These are phyloP conservation scores for Fraxinus americana DNA, from an alignment of 257 asterid genomes.

Conservation along the genomic window DNA sequence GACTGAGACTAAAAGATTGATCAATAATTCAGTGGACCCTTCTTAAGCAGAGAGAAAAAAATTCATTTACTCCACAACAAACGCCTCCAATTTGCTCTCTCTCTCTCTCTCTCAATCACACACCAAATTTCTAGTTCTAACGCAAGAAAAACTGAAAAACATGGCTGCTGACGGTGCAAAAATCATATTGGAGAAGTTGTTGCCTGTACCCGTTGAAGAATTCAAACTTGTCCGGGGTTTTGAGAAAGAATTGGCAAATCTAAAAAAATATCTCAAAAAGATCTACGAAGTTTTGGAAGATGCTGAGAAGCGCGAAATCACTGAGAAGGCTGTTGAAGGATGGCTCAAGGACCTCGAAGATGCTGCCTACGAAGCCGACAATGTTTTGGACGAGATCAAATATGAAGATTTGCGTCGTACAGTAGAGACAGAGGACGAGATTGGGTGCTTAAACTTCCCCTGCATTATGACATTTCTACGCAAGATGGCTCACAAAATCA, in stretches of 20 bases:
- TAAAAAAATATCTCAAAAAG: background rate
- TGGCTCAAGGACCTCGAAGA: constrained; percentile 26
- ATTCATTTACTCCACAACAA: too few species aligned
- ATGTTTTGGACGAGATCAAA: constrained; percentile 28
- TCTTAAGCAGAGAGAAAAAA: too few species aligned
- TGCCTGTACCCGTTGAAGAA: background rate
- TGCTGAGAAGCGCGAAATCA: constrained; percentile 1
- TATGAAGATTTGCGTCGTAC: too few species aligned
- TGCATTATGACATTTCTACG: background rate
- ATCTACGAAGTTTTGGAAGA: constrained; percentile 10
- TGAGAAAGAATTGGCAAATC: background rate
- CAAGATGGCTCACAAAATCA: constrained; percentile 14
- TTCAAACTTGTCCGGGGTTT: background rate
- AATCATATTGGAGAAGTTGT: background rate
- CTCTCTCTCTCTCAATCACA: too few species aligned
- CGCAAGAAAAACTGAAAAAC: background rate
- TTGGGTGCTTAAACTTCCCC: background rate
- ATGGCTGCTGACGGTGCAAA: background rate
- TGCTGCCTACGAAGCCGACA: constrained; percentile 15
- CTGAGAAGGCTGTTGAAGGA: background rate
- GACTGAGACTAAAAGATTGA: too few species aligned
- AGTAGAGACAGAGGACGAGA: background rate
- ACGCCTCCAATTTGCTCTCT: too few species aligned
- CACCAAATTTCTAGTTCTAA: background rate
- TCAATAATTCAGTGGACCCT: too few species aligned